Conservation (phyloP, 768 basidiomycete genomes). For the Agaricus bisporus region DNA sequence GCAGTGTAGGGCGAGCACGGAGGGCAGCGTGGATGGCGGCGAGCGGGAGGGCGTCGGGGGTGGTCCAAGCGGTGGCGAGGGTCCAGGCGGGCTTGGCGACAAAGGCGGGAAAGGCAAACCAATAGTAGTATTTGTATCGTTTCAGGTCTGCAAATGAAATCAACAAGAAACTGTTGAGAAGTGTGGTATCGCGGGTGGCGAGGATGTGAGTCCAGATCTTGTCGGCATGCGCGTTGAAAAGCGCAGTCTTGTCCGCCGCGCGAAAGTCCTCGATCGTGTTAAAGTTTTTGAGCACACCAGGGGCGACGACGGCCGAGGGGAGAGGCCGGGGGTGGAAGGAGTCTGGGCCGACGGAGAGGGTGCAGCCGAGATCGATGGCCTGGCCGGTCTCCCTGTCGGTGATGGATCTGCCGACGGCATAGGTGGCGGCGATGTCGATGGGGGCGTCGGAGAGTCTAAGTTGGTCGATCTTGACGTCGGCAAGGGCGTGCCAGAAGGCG, state of each 20-base stretch:
- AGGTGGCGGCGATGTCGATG: slow-evolving; percentile 57
- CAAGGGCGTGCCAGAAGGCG: slow-evolving; percentile 89
- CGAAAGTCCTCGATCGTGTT: slow-evolving; percentile 98
- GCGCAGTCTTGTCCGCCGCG: slow-evolving; percentile 77
- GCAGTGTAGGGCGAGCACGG: slow-evolving; percentile 24
- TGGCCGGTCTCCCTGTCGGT: slow-evolving; percentile 73
- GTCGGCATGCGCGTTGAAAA: slow-evolving; percentile 71
- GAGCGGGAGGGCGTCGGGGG: slow-evolving; percentile 39
- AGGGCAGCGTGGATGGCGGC: slow-evolving; percentile 47
- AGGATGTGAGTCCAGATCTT: slow-evolving; percentile 69
- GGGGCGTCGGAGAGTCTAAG: slow-evolving; percentile 75
- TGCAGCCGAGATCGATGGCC: slow-evolving; percentile 67
- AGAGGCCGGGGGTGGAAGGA: slow-evolving; percentile 41
- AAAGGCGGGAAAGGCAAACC: slow-evolving; percentile 96
- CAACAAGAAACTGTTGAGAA: slow-evolving; percentile 75
- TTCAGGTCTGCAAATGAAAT: slow-evolving; percentile 97
- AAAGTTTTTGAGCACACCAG: slow-evolving; percentile 84
- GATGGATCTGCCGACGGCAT: slow-evolving; percentile 65
- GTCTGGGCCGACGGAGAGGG: slow-evolving; percentile 57
- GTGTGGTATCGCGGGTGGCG: slow-evolving; percentile 42
- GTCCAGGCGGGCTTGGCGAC: slow-evolving; percentile 89
- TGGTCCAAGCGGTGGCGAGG: slow-evolving; percentile 59
- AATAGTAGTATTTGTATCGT: slow-evolving; percentile 96
- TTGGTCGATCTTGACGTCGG: slow-evolving; percentile 84
- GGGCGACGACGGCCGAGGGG: slow-evolving; percentile 27